These are phyloP conservation scores for Oryza brachyantha DNA, from an alignment of 176 grass and related monocot species.

Conservation along the genomic window DNA sequence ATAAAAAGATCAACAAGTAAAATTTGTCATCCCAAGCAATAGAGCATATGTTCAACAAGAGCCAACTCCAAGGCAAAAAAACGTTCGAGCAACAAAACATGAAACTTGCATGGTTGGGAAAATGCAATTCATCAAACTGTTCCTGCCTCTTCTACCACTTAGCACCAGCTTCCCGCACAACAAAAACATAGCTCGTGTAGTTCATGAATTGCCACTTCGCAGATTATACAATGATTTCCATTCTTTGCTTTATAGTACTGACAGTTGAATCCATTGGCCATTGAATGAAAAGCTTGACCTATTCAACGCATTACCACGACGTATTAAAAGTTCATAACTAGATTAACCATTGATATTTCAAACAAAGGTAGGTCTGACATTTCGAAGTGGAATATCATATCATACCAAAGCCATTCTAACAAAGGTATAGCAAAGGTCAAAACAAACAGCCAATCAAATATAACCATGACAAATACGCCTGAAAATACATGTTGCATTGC, in stretches of 20 bases:
- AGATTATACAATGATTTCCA: background rate
- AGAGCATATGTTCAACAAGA: background rate
- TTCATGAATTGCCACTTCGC: background rate
- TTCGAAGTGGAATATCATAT: background rate
- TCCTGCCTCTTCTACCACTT: background rate
- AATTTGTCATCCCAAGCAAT: background rate
- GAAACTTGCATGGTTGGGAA: background rate
- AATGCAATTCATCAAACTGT: background rate
- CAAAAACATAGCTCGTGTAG: background rate
- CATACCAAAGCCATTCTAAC: background rate
- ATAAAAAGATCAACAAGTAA: background rate
- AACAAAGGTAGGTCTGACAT: background rate
- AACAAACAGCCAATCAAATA: background rate
- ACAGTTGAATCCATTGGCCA: too few relatives aligned
- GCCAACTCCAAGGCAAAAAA: background rate
- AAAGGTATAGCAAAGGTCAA: background rate
- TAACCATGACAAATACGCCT: background rate
- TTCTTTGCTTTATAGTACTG: background rate
- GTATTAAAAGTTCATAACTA: background rate
- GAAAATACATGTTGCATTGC: background rate
- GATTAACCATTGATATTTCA: too few relatives aligned
- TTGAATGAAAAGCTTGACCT: background rate
- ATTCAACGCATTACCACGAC: background rate
- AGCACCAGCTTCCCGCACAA: background rate
- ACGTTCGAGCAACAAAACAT: too few relatives aligned